Evolutionary conservation across 2,329 filamentous ascomycete genomes (phyloP).

Genomic region (Alternaria postmessia): DNA sequence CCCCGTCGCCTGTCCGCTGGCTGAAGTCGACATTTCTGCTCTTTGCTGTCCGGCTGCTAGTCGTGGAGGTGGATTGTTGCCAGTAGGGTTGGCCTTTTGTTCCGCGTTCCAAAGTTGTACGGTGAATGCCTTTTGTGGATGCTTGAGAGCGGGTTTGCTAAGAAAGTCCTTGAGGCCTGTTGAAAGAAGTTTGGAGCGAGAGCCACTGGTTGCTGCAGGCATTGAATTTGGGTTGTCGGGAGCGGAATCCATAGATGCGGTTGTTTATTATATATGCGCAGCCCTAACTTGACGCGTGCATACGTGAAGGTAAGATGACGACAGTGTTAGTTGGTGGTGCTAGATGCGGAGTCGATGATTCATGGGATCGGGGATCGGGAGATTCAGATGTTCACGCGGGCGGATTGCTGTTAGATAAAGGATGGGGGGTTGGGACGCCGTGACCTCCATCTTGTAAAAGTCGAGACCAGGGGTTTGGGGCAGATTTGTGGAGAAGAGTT

Average conservation of each 20-base stretch:
- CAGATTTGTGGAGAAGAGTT: conserved; percentile 9
- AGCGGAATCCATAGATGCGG: conserved; percentile 6
- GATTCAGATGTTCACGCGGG: neutral
- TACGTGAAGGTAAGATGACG: conserved; percentile 8
- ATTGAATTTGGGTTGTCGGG: neutral
- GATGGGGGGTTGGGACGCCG: neutral
- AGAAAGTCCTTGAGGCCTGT: conserved; percentile 28
- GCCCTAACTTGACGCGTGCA: neutral
- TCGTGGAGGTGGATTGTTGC: neutral
- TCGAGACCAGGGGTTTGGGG: neutral
- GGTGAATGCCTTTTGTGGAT: conserved; percentile 37
- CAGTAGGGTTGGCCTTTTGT: conserved; percentile 7
- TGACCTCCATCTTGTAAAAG: neutral
- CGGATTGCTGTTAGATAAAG: neutral
- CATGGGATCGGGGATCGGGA: conserved; percentile 6
- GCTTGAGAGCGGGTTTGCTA: conserved; percentile 29
- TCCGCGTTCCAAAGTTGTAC: conserved; percentile 37
- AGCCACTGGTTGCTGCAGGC: conserved; percentile 19
- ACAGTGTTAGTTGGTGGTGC: conserved; percentile 1
- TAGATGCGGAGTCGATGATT: conserved; percentile 12
- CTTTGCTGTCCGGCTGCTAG: neutral
- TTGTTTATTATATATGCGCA: neutral
- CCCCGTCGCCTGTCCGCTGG: neutral
- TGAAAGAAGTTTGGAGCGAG: conserved; percentile 22
- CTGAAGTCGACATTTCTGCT: conserved; percentile 16